Percentiles rank a stretch among this genome's conserved stretches.
Conservation (phyloP, 768 basidiomycete genomes). For the Pisolithus tinctorius region DNA sequence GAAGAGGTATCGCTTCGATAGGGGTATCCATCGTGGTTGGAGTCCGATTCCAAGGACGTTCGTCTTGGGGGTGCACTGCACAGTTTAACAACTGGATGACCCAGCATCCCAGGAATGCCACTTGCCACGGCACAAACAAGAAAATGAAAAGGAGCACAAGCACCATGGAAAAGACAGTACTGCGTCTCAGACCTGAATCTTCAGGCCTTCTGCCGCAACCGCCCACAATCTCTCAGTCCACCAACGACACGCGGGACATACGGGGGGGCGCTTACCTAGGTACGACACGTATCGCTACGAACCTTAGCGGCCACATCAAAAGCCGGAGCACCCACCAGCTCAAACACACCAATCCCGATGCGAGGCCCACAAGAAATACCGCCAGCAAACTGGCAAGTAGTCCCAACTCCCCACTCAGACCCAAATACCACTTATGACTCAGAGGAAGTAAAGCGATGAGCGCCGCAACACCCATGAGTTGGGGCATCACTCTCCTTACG, state of each 20-base stretch:
- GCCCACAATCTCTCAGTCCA: background rate
- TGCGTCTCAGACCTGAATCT: constrained; percentile 34
- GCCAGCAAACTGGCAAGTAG: constrained; percentile 37
- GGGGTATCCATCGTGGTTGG: constrained; percentile 23
- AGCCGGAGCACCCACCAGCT: constrained; percentile 49
- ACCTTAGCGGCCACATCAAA: constrained; percentile 41
- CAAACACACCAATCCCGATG: constrained; percentile 57
- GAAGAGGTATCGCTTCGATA: constrained; percentile 17
- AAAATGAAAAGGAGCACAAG: constrained; percentile 62
- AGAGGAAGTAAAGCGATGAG: constrained; percentile 50
- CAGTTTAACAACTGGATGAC: constrained; percentile 70
- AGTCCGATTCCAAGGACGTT: constrained; percentile 14
- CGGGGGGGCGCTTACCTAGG: constrained; percentile 9
- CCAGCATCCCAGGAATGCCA: constrained; percentile 82
- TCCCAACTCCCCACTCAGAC: constrained; percentile 48
- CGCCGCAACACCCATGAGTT: constrained; percentile 38
- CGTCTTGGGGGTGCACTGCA: constrained; percentile 23
- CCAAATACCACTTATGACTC: constrained; percentile 49
- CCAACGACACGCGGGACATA: background rate
- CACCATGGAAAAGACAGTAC: constrained; percentile 50
- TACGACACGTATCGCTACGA: constrained; percentile 7
- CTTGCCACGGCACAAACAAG: constrained; percentile 84
- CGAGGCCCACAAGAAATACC: constrained; percentile 48
- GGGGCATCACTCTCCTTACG: constrained; percentile 31
- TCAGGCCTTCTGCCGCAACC: constrained; percentile 21